phyloP scores from a whole-genome alignment of 805 yeast species.

The Candida tammaniensis region DNA sequence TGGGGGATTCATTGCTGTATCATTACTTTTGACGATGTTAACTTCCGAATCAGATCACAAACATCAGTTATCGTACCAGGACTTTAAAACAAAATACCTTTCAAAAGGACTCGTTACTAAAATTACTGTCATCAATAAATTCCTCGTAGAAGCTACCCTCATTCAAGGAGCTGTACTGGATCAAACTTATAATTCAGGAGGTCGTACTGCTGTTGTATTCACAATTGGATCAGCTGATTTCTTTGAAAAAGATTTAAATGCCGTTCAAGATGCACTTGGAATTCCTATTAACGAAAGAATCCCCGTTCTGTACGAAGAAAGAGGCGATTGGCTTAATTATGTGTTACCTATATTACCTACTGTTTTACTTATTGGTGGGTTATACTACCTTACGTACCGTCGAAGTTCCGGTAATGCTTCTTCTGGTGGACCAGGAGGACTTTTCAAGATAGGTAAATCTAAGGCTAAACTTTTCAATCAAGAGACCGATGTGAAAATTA shows the following conservation, averaged over 20 bases:
- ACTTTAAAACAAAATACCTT: slow-evolving; percentile 75
- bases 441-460: slow-evolving; percentile 75
- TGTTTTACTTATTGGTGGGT: slow-evolving; percentile 72
- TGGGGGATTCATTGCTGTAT: slow-evolving; percentile 20
- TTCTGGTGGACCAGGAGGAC: slow-evolving; percentile 65
- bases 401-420: slow-evolving; percentile 50
- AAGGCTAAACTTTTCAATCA: slow-evolving; percentile 80
- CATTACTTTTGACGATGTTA: slow-evolving; percentile 12
- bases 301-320: slow-evolving; percentile 73
- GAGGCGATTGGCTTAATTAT: slow-evolving; percentile 61
- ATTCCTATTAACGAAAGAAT: slow-evolving; percentile 69
- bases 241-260: slow-evolving; percentile 79
- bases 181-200: slow-evolving; percentile 38
- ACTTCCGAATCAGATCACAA: slow-evolving; percentile 8
- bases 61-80: slow-evolving; percentile 62
- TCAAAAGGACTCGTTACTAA: slow-evolving; percentile 76
- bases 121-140: slow-evolving; percentile 70
- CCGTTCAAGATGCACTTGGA: slow-evolving; percentile 64
- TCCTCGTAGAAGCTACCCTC: slow-evolving; percentile 67
- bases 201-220: slow-evolving; percentile 56
- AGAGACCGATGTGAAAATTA: slow-evolving; percentile 76
- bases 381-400: slow-evolving; percentile 59
- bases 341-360: slow-evolving; percentile 79
- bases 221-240: slow-evolving; percentile 85
- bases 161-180: slow-evolving; percentile 43